Evolutionary conservation across 371 early-diverging fungal species (phyloP).

Genomic region (Mortierella sp.): DNA sequence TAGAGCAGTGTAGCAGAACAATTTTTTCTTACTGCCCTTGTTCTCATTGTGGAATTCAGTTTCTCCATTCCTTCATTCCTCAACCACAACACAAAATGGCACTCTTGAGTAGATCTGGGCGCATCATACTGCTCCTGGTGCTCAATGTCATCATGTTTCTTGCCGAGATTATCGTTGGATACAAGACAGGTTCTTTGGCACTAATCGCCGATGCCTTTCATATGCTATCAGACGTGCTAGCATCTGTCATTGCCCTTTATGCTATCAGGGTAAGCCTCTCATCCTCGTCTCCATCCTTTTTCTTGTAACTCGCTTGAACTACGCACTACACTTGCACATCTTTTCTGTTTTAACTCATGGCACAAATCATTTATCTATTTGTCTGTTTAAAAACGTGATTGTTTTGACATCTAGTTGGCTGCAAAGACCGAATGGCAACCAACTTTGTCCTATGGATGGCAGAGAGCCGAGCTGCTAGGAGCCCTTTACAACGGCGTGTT

Average conservation of each 20-base stretch:
- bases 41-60: conserved; percentile 1
- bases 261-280: conserved; percentile 75
- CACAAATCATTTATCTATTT: not conserved
- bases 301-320: not conserved
- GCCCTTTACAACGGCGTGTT: conserved; percentile 93
- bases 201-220: conserved; percentile 96
- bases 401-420: conserved; percentile 51
- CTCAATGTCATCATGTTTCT: conserved; percentile 81
- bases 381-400: not conserved
- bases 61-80: not conserved
- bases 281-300: not conserved
- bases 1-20: no score
- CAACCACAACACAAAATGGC: conserved; percentile 16
- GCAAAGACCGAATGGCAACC: conserved; percentile 65
- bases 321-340: not conserved
- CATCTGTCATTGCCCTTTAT: conserved; percentile 86
- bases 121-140: conserved; percentile 70
- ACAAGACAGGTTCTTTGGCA: conserved; percentile 83
- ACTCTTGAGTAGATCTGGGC: conserved; percentile 45
- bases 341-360: not conserved
- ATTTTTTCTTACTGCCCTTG: no score
- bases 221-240: conserved; percentile 89
- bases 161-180: conserved; percentile 84
- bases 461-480: conserved; percentile 93
- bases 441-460: conserved; percentile 89